These are phyloP conservation scores for Sporothrix variecibatus DNA, from an alignment of 2,329 filamentous ascomycete species.

Conservation along the genomic window DNA sequence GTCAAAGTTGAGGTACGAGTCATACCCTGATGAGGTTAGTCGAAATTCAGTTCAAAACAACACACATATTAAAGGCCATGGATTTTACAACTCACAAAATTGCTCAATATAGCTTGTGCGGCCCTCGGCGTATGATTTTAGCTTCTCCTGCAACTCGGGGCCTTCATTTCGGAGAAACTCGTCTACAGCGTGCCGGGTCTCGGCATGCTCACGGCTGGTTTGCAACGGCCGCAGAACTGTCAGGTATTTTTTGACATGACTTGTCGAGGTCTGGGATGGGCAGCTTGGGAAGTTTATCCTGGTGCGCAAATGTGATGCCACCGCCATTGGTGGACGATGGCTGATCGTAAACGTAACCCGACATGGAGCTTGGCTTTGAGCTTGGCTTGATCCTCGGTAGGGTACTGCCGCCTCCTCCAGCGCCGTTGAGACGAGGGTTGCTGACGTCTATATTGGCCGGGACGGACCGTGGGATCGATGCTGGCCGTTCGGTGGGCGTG, in stretches of 20 bases:
- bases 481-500: constrained; percentile 29
- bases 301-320: constrained; percentile 83
- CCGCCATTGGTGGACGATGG: constrained; percentile 55
- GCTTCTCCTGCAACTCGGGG: constrained; percentile 79
- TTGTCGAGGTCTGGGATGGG: constrained; percentile 86
- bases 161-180: constrained; percentile 84
- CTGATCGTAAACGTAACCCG: constrained; percentile 48
- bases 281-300: constrained; percentile 86
- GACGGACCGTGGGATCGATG: constrained; percentile 45
- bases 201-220: constrained; percentile 74
- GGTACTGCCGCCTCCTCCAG: constrained; percentile 21
- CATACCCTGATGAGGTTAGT: constrained; percentile 76
- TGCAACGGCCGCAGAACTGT: constrained; percentile 80
- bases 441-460: constrained; percentile 39
- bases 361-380: constrained; percentile 26
- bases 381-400: constrained; percentile 31
- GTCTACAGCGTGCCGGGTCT: constrained; percentile 75
- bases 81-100: constrained; percentile 73
- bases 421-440: constrained; percentile 37
- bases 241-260: constrained; percentile 78
- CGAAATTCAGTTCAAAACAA: not conserved
- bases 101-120: constrained; percentile 98
- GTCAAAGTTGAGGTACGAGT: constrained; percentile 97
- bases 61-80: not conserved
- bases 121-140: constrained; percentile 86